Base-by-base conservation (phyloP, 192 early-diverging fungal genomes). In the Coemansia sp. region DNA sequence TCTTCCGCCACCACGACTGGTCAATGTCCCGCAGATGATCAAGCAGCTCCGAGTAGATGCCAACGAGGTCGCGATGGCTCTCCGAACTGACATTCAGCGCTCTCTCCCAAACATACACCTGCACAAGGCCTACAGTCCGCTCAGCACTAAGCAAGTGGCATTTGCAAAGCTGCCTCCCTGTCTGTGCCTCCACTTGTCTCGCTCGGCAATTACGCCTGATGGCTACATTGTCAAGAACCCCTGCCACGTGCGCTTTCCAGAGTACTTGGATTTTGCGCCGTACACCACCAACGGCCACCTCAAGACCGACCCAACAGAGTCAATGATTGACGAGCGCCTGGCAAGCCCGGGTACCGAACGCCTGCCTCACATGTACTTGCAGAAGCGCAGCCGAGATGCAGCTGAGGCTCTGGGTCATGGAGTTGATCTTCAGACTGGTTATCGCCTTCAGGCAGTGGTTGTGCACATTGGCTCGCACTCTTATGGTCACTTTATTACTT, bases 401-500 rank as follows among this genome's bases (percentile, higher is more conserved):
- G 63, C 61, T 27, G 80, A 83, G 8, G 80, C 73, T 7, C 66
- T 83, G 5, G 76, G 80, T 27, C 44, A 69, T 12, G 70, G 61
- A 43, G 63, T 74, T 46, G 67, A 71, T 31, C 67, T 67, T 7
- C 80, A 78, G 49, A 73, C 60, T n/a, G 80, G 66, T 92, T 84
- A 97, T 75, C 88, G 89, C n/a, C 80, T 99, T 20, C 89, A 88
- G 61, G 89, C 94, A 6, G 95, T 95, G 1, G 91, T 99, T 54
- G 89, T 96, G 13, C 97, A 99, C 72, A 89, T 91, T 64, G 97
- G 97, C 13, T 85, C 83, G 41, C 97, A 99, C 76, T 91, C 96
- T 11, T 91, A 88, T 1, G 97, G 97, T 10, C 97, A 99, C 76
- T 99, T 97, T 89, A 90, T 98, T 29, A 94, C 95, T 0, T 97